These are phyloP conservation scores for Cyberlindnera saturnus DNA, from an alignment of 805 yeast species.

Conservation along the genomic window DNA sequence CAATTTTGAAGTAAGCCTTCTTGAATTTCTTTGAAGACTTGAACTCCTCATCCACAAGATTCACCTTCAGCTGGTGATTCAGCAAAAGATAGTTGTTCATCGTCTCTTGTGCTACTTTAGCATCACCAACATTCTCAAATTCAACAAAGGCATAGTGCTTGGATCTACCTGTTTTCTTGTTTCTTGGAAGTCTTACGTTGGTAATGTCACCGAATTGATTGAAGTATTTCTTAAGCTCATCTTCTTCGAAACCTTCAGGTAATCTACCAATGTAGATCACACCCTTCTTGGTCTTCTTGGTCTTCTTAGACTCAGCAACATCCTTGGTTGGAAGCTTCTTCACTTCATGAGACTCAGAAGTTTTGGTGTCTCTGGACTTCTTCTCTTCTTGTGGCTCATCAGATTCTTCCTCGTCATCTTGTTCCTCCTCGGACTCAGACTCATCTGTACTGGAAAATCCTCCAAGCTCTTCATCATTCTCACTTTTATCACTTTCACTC, in stretches of 20 bases:
- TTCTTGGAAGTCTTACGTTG: slow-evolving; percentile 77
- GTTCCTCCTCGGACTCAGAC: slow-evolving; percentile 4
- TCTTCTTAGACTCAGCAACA: slow-evolving; percentile 15
- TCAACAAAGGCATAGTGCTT: slow-evolving; percentile 92
- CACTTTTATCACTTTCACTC: slow-evolving; percentile 22
- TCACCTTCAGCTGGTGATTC: slow-evolving; percentile 80
- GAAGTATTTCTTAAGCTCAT: slow-evolving; percentile 69
- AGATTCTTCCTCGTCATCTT: slow-evolving; percentile 21
- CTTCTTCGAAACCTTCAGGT: slow-evolving; percentile 89
- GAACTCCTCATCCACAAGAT: slow-evolving; percentile 41
- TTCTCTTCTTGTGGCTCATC: slow-evolving; percentile 19
- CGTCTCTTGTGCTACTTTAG: slow-evolving; percentile 85
- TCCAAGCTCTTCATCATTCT: slow-evolving; percentile 9
- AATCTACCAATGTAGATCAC: slow-evolving; percentile 86
- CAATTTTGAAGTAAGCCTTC: slow-evolving; percentile 27
- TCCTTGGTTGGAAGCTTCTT: slow-evolving; percentile 16
- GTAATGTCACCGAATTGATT: slow-evolving; percentile 84
- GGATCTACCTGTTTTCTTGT: slow-evolving; percentile 83
- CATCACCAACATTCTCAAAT: slow-evolving; percentile 68
- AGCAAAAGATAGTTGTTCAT: slow-evolving; percentile 91
- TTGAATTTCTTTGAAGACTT: slow-evolving; percentile 32
- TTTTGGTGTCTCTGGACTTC: slow-evolving; percentile 17
- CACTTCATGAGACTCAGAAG: slow-evolving; percentile 22
- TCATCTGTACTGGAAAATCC: slow-evolving; percentile 4
- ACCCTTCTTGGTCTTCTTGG: slow-evolving; percentile 39